A percentile compares a stretch with the other conserved stretches of the same genome.
phyloP scores from a whole-genome alignment of 2,329 filamentous ascomycete species.

The Diaporthe sp. region DNA sequence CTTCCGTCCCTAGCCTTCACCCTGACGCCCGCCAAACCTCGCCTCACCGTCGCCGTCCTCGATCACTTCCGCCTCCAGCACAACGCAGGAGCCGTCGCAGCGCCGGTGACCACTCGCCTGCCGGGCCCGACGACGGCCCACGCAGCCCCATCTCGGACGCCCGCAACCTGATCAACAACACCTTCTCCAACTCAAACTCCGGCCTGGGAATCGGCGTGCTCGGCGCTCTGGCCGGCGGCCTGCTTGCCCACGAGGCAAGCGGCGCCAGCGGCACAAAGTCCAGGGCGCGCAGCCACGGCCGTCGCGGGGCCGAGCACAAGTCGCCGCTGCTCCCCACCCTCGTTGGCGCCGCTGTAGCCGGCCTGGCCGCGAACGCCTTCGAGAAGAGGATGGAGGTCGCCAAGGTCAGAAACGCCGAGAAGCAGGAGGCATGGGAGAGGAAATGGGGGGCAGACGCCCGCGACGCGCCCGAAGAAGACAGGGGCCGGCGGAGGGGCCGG shows the following conservation, averaged over 20 bases:
- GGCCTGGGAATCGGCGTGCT: constrained; percentile 65
- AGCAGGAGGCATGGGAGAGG: constrained; percentile 50
- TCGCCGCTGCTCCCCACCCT: constrained; percentile 61
- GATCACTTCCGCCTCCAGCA: constrained; percentile 39
- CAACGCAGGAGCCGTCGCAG: constrained; percentile 36
- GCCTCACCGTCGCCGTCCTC: constrained; percentile 36
- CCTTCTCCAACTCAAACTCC: constrained; percentile 61
- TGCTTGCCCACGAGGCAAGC: constrained; percentile 63
- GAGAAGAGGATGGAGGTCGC: constrained; percentile 58
- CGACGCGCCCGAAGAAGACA: constrained; percentile 9
- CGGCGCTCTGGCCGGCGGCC: constrained; percentile 66
- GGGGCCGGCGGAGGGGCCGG: not conserved
- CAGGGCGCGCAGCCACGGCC: constrained; percentile 37
- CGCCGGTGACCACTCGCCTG: constrained; percentile 43
- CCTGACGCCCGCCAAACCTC: constrained; percentile 19
- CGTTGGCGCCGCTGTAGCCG: constrained; percentile 67
- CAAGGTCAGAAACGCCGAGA: constrained; percentile 49
- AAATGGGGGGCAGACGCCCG: constrained; percentile 42
- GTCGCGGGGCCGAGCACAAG: constrained; percentile 45
- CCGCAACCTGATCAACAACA: constrained; percentile 56
- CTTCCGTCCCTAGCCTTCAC: constrained; percentile 24
- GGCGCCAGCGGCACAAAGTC: constrained; percentile 57
- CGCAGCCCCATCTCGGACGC: constrained; percentile 55
- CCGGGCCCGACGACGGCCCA: constrained; percentile 33
- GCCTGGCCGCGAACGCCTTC: constrained; percentile 65